phyloP scores from a whole-genome alignment of 2,329 filamentous ascomycete species.

The Westerdykella aurantiaca region DNA sequence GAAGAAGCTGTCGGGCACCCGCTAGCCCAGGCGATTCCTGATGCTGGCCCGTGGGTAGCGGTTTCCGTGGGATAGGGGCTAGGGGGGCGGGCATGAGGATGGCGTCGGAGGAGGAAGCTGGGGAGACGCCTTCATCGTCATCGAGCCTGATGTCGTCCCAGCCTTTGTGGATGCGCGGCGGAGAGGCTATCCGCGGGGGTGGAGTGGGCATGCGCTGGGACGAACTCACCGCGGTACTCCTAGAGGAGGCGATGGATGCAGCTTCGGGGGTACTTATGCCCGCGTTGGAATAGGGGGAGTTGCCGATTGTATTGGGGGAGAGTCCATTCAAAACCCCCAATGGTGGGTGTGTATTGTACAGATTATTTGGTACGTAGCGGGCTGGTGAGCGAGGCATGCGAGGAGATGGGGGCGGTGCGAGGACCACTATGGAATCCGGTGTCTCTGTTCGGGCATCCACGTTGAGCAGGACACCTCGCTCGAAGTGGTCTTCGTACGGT shows the following conservation, averaged over 20 bases:
- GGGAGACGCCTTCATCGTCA: neutral
- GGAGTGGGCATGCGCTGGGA: neutral
- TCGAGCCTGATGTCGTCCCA: slow-evolving; percentile 27
- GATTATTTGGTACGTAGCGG: slow-evolving; percentile 4
- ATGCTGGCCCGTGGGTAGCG: slow-evolving; percentile 13
- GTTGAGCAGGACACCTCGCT: slow-evolving; percentile 26
- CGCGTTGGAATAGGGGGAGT: neutral
- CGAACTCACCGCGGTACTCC: no score
- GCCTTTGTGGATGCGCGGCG: slow-evolving; percentile 15
- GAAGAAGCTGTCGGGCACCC: slow-evolving; percentile 14
- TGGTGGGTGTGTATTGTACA: neutral
- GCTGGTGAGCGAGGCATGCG: slow-evolving; percentile 8
- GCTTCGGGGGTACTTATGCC: neutral
- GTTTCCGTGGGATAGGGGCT: slow-evolving; percentile 8
- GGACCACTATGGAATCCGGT: slow-evolving; percentile 21
- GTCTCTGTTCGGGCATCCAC: slow-evolving; percentile 25
- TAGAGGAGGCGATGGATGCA: neutral
- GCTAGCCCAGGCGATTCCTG: slow-evolving; percentile 8
- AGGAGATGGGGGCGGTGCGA: slow-evolving; percentile 18
- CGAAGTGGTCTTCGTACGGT: slow-evolving; percentile 21
- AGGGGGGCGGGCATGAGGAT: neutral
- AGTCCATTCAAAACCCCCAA: neutral
- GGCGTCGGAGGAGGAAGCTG: neutral
- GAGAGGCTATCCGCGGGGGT: slow-evolving; percentile 3
- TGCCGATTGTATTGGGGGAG: neutral